Evolutionary conservation across 805 yeast genomes (phyloP).

Genomic region (Brettanomyces nanus): DNA sequence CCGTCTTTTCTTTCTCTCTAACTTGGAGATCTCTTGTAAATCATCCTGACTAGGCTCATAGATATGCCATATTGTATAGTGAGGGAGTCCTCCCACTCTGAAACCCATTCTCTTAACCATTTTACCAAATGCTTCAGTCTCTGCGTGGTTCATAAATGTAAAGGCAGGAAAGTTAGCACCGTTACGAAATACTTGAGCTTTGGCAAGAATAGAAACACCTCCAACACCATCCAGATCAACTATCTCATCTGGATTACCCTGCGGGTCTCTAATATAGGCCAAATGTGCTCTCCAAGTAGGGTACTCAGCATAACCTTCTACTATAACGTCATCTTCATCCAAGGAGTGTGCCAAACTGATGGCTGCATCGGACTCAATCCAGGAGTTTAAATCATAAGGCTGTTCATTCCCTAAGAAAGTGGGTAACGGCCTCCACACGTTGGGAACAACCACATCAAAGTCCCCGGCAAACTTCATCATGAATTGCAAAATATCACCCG

Average conservation of each 20-base stretch:
- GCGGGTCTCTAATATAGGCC: slow-evolving; percentile 57
- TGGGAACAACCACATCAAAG: slow-evolving; percentile 72
- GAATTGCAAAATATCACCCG: slow-evolving; percentile 66
- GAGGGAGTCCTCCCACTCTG: slow-evolving; percentile 81
- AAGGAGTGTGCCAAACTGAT: slow-evolving; percentile 53
- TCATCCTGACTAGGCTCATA: slow-evolving; percentile 87
- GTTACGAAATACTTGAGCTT: slow-evolving; percentile 63
- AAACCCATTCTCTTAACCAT: slow-evolving; percentile 74
- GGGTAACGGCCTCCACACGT: slow-evolving; percentile 97
- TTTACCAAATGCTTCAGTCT: slow-evolving; percentile 82
- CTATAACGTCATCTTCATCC: slow-evolving; percentile 78
- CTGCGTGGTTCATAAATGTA: slow-evolving; percentile 78
- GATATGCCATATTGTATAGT: slow-evolving; percentile 85
- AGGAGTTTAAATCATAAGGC: slow-evolving; percentile 92
- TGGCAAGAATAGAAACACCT: slow-evolving; percentile 74
- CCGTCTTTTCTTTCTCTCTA: slow-evolving; percentile 57
- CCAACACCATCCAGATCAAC: slow-evolving; percentile 79
- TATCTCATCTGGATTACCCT: slow-evolving; percentile 56
- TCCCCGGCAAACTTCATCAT: slow-evolving; percentile 52
- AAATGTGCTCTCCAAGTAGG: slow-evolving; percentile 82
- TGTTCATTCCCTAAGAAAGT: slow-evolving; percentile 85
- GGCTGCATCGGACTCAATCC: slow-evolving; percentile 86
- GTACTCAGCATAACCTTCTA: slow-evolving; percentile 81
- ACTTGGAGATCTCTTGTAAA: slow-evolving; percentile 55
- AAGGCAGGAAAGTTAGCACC: slow-evolving; percentile 85